A percentile compares a stretch with the other conserved stretches of the same genome.
phyloP scores from a whole-genome alignment of 768 basidiomycete species.

The Ramaria sp. region DNA sequence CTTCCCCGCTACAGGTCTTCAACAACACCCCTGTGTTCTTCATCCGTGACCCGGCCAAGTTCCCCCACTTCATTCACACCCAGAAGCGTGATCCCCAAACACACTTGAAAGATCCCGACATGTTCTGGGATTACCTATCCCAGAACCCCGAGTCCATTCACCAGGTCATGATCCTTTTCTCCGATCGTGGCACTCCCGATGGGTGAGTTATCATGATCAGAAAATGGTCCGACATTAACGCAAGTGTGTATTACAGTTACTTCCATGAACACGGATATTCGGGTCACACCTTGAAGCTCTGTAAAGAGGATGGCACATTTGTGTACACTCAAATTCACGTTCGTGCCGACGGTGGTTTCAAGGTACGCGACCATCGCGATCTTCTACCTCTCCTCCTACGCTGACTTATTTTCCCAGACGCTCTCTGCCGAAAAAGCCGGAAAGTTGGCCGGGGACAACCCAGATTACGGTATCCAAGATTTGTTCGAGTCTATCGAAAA shows the following conservation, averaged over 20 bases:
- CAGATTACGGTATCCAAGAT: slow-evolving; percentile 74
- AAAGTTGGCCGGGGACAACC: slow-evolving; percentile 59
- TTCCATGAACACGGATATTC: slow-evolving; percentile 87
- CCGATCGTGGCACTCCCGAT: slow-evolving; percentile 91
- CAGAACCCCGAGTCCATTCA: slow-evolving; percentile 86
- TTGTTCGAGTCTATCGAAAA: slow-evolving; percentile 78
- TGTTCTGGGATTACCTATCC: slow-evolving; percentile 85
- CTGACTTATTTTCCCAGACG: slow-evolving; percentile 37
- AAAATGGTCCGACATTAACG: not conserved
- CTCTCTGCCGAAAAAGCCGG: slow-evolving; percentile 57
- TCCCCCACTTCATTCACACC: slow-evolving; percentile 92
- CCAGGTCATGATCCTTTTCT: slow-evolving; percentile 83
- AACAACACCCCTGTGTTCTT: slow-evolving; percentile 92
- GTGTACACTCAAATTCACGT: slow-evolving; percentile 84
- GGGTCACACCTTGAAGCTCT: slow-evolving; percentile 84
- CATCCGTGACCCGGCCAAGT: slow-evolving; percentile 78
- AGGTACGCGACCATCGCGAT: slow-evolving; percentile 30
- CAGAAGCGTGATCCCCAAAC: slow-evolving; percentile 89
- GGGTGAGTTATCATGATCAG: slow-evolving; percentile 28
- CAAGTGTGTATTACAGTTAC: slow-evolving; percentile 29
- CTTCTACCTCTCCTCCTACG: not conserved
- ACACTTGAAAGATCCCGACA: slow-evolving; percentile 78
- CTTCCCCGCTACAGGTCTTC: slow-evolving; percentile 37
- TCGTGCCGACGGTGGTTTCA: slow-evolving; percentile 70
- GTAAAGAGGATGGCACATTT: slow-evolving; percentile 75